These are phyloP conservation scores for Phaseolus coccineus DNA, from an alignment of 331 rosid genomes.

Conservation along the genomic window DNA sequence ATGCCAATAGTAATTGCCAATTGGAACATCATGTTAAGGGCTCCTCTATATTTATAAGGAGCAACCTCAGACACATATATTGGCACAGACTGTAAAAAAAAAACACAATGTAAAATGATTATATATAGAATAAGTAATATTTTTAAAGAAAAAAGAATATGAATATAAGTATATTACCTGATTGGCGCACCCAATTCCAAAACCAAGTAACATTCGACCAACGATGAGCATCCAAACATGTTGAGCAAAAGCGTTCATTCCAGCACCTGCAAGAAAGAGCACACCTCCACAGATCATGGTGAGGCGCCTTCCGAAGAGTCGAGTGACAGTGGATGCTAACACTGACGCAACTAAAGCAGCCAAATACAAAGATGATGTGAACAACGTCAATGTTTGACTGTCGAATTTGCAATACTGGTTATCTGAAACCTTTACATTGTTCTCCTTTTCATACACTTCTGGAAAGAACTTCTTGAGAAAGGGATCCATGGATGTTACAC, in stretches of 20 bases:
- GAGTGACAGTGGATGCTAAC: not conserved
- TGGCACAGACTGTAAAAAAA: not conserved
- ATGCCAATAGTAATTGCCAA: not conserved
- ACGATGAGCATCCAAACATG: not conserved
- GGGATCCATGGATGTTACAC: conserved; percentile 65
- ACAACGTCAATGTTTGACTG: not conserved
- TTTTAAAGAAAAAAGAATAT: no score
- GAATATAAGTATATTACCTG: not conserved
- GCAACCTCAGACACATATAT: not conserved
- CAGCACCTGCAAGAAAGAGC: not conserved
- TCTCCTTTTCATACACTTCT: conserved; percentile 42
- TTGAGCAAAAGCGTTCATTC: not conserved
- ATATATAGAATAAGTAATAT: no score
- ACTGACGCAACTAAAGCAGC: not conserved
- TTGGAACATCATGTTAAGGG: conserved; percentile 9
- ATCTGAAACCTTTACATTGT: not conserved
- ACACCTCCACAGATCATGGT: not conserved
- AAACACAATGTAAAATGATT: no score
- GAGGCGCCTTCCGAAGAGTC: not conserved
- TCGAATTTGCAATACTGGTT: conserved; percentile 60
- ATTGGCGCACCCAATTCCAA: not conserved
- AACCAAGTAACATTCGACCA: conserved; percentile 3
- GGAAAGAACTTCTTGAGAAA: conserved; percentile 55
- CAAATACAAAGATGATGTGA: conserved; percentile 2
- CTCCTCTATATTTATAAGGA: not conserved